A percentile compares a stretch with the other conserved stretches of the same genome.
These are phyloP conservation scores for Colletotrichum sp. DNA, from an alignment of 2,329 filamentous ascomycete species.

Conservation along the genomic window DNA sequence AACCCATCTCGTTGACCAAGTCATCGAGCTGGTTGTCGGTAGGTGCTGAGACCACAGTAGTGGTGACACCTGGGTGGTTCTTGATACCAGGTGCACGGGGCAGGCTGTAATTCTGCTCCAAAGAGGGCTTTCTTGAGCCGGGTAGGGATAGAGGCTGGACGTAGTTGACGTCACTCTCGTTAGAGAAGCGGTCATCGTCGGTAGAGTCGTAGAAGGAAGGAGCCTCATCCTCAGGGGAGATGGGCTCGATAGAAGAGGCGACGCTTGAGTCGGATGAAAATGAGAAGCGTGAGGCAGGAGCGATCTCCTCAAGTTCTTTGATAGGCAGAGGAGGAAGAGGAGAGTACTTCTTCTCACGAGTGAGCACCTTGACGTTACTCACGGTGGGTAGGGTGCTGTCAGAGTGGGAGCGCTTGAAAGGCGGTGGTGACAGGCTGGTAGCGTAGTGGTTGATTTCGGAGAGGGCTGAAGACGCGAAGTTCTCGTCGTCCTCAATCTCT, in stretches of 20 bases:
- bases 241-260: conserved; percentile 40
- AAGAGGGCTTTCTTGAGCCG: conserved; percentile 19
- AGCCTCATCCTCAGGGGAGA: conserved; percentile 44
- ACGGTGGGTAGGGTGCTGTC: conserved; percentile 29
- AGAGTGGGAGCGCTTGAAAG: conserved; percentile 45
- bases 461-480: conserved; percentile 61
- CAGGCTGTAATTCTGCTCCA: conserved; percentile 48
- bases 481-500: conserved; percentile 57
- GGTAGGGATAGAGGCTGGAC: conserved; percentile 26
- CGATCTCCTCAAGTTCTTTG: not conserved
- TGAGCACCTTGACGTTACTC: conserved; percentile 28
- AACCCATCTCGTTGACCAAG: conserved; percentile 52
- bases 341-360: conserved; percentile 24
- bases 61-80: conserved; percentile 9
- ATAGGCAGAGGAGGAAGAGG: conserved; percentile 6
- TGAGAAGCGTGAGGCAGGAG: conserved; percentile 31
- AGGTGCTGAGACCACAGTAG: conserved; percentile 35
- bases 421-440: conserved; percentile 59
- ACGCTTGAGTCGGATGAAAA: conserved; percentile 35
- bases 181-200: conserved; percentile 41
- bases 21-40: conserved; percentile 44
- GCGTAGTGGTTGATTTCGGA: conserved; percentile 49
- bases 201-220: conserved; percentile 54
- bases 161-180: conserved; percentile 39
- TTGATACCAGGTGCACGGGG: conserved; percentile 37